Evolutionary conservation across 108 stramenopile genomes (phyloP).

Genomic region (Fragilaria crotonensis): DNA sequence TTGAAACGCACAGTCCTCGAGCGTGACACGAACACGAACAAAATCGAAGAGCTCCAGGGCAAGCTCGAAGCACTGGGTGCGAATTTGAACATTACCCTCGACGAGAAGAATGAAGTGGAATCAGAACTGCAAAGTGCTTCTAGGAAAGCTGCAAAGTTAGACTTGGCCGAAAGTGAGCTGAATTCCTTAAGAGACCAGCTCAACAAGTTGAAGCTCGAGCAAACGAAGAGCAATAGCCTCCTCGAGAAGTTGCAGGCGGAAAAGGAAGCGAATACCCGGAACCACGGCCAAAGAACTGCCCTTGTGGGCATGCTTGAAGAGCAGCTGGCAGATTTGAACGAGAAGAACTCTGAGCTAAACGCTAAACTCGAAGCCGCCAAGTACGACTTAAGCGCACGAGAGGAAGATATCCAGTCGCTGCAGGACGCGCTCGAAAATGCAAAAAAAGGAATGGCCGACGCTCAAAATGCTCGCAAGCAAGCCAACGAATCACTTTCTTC

Average conservation of each 20-base stretch:
- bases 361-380: slow-evolving; percentile 70
- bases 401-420: slow-evolving; percentile 41
- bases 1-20: slow-evolving; percentile 33
- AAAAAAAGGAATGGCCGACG: slow-evolving; percentile 25
- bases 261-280: slow-evolving; percentile 64
- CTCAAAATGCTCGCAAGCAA: slow-evolving; percentile 33
- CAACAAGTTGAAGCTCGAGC: slow-evolving; percentile 68
- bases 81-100: slow-evolving; percentile 58
- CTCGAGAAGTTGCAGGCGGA: slow-evolving; percentile 70
- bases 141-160: slow-evolving; percentile 50
- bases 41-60: slow-evolving; percentile 65
- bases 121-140: slow-evolving; percentile 40
- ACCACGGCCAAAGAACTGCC: slow-evolving; percentile 83
- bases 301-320: slow-evolving; percentile 84
- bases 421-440: slow-evolving; percentile 44
- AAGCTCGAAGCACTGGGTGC: slow-evolving; percentile 51
- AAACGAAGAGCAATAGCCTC: slow-evolving; percentile 62
- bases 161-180: slow-evolving; percentile 56
- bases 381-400: slow-evolving; percentile 71
- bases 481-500: slow-evolving; percentile 44
- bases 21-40: slow-evolving; percentile 28
- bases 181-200: slow-evolving; percentile 55
- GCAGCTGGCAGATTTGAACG: slow-evolving; percentile 77
- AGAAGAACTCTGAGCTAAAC: slow-evolving; percentile 59
- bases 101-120: slow-evolving; percentile 61